Evolutionary conservation across 2,329 filamentous ascomycete species (phyloP), one percentile per base, ranked within the genome.

Genomic region (Neofusicoccum cordaticola): DNA sequence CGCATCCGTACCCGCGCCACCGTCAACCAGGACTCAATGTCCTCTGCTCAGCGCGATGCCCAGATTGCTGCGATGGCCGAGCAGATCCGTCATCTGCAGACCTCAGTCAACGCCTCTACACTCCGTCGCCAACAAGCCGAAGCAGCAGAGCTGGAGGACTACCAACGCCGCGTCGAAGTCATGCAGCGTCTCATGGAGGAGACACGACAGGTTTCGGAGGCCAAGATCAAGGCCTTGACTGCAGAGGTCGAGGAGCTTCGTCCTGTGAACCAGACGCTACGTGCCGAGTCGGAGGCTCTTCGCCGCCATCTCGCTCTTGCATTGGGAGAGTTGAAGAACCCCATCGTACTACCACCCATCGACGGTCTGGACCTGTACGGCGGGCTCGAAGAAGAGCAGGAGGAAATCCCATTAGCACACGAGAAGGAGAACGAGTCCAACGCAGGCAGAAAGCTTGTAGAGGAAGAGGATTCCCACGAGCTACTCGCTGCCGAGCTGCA

Each of bases 131-230:
- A 95, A 78, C 89, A 91, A 74, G 91, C 93, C 71, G 90, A 88
- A 68, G 91, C 93, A 68, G 92, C 95, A 75, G 90, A 89, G 70
- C 82, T 99, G 27, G 95, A 98, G 71, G 93, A 97, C 77, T 99
- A 98, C 78, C 95, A 99, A 80, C 88, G 88, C 68, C 91, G 93
- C 72, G 95, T 99, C 17, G 85, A 87, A 53, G 87, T 90, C 64
- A 93, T 99, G 90, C 93, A 98, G 77, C 88, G 93, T 66, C 86
- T 96, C 77, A 97, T 97, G 93, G 93, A 98, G 76, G 95, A 99
- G 80, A 90, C 89, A 68, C 88, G 90, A 66, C 90, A 96, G 76
- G 91, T 98, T 13, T 89, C 91, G 35, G 94, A 98, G 74, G 92
- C 90, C 81, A 97, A 97, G 84, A 97, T 99, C 74, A 89, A 92